Base-by-base conservation (phyloP, 352 stramenopile species). In the Bremia lactucae region DNA sequence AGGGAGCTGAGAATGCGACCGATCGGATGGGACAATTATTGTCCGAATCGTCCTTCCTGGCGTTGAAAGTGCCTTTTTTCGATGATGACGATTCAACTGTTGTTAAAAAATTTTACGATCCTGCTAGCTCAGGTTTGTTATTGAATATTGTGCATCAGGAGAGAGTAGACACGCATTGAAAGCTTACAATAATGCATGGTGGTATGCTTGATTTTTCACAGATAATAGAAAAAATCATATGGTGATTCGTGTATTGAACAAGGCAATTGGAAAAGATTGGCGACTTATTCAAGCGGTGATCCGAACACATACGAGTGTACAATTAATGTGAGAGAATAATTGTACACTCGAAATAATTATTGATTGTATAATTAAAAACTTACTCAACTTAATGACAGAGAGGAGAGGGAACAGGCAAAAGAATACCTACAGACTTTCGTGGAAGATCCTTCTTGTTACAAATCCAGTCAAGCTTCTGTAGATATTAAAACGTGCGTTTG, bases 171-270 rank as follows among this genome's bases (percentile, higher is more conserved):
- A 13, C 13, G 2, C 24, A 29, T 22, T 15, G n/a, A n/a, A n/a
- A n/a, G n/a, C n/a, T n/a, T n/a, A n/a, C n/a, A n/a, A n/a, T n/a
- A n/a, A n/a, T n/a, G n/a, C n/a, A n/a, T n/a, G n/a, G n/a, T n/a
- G n/a, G n/a, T n/a, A n/a, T n/a, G n/a, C n/a, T n/a, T n/a, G n/a
- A n/a, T n/a, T n/a, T n/a, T 34, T 49, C 28, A 1, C 34, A 76
- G 65, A 76, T 46, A 19, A 42, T 34, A 33, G 39, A 2, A 76
- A 68, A 45, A 36, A 42, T 31, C 72, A 54, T 21, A 44, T 76
- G 8, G 28, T 71, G 14, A 23, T 76, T 16, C 45, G 56, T 22
- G 39, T 55, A 11, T 35, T 51, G 2, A 52, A 76, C 9, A 56
- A 68, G 29, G 46, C 64, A 20, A 42, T 43, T 13, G 56, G 46